These are phyloP conservation scores for Ustilago loliicola DNA, from an alignment of 1,284 basidiomycete species.

Conservation along the genomic window DNA sequence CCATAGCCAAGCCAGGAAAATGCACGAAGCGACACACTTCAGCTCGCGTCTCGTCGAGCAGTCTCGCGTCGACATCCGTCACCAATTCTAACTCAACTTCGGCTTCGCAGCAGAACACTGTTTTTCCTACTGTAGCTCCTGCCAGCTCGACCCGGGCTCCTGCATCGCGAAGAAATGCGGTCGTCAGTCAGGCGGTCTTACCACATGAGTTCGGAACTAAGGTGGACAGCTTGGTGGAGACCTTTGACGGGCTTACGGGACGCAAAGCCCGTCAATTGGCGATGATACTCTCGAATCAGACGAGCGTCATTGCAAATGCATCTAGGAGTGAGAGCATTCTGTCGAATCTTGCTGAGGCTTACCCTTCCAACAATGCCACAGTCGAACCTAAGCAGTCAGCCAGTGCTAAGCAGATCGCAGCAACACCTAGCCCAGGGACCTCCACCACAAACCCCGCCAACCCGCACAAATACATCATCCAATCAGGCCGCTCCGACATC, in stretches of 20 bases:
- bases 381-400: not conserved
- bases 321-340: slow-evolving; percentile 24
- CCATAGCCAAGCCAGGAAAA: slow-evolving; percentile 10
- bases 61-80: slow-evolving; percentile 25
- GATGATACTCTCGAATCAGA: slow-evolving; percentile 36
- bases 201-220: slow-evolving; percentile 35
- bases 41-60: slow-evolving; percentile 8
- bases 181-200: not conserved
- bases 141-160: not conserved
- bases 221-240: slow-evolving; percentile 29
- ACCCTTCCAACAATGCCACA: slow-evolving; percentile 20
- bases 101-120: slow-evolving; percentile 11
- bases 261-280: slow-evolving; percentile 42
- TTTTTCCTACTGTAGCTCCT: slow-evolving; percentile 28
- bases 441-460: not conserved
- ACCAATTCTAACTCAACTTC: slow-evolving; percentile 7
- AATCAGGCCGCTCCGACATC: slow-evolving; percentile 23
- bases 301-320: slow-evolving; percentile 21
- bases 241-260: slow-evolving; percentile 34
- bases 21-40: slow-evolving; percentile 27
- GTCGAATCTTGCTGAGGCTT: slow-evolving; percentile 24
- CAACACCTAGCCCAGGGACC: not conserved
- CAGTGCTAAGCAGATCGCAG: not conserved
- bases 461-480: slow-evolving; percentile 16
- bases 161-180: not conserved